These are phyloP conservation scores for Drechslerella stenobrocha DNA, from an alignment of 2,329 filamentous ascomycete species.

Conservation along the genomic window DNA sequence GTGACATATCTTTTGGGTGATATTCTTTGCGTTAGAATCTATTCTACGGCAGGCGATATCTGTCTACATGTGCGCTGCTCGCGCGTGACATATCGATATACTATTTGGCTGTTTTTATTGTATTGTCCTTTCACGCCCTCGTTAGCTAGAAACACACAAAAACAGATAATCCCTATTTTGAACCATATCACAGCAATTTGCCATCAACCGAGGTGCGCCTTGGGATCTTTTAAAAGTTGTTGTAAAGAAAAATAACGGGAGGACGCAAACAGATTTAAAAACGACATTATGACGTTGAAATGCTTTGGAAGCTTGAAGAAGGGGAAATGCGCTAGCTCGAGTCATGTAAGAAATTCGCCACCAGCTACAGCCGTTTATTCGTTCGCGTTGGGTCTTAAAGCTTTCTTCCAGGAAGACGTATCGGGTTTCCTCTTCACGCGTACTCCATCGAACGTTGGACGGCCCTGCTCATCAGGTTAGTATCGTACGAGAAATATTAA, in stretches of 20 bases:
- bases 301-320: neutral
- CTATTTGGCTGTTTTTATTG: no score
- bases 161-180: constrained; percentile 7
- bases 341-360: constrained; percentile 1
- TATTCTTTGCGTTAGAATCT: no score
- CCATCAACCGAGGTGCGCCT: neutral
- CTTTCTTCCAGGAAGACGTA: neutral
- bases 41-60: no score
- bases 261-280: neutral
- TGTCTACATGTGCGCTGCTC: no score
- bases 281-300: no score
- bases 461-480: constrained; percentile 16
- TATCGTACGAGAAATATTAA: neutral
- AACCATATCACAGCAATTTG: constrained; percentile 7
- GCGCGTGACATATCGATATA: no score
- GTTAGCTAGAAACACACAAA: neutral
- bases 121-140: no score
- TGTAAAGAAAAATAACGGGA: constrained; percentile 1
- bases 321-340: neutral
- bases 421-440: constrained; percentile 9
- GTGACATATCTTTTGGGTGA: no score
- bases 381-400: neutral
- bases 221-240: neutral
- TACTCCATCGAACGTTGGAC: constrained; percentile 49
- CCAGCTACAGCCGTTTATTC: constrained; percentile 53